Evolutionary conservation across 257 asterid species (phyloP).

Genomic region (Cruciata laevipes): DNA sequence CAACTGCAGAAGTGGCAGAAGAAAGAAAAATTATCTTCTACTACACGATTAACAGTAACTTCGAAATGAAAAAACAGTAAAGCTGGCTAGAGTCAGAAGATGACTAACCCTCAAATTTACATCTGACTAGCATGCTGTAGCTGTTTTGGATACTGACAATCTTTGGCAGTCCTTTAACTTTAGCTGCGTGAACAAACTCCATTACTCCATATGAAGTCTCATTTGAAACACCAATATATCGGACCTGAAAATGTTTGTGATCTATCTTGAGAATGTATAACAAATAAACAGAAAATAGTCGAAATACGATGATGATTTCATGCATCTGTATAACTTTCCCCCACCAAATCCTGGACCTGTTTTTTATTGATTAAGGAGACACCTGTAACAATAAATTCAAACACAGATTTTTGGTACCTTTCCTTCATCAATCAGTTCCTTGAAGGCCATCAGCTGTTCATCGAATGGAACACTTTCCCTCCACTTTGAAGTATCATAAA

Average conservation of each 20-base stretch:
- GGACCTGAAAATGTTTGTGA: slow-evolving; percentile 45
- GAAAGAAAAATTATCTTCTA: background rate
- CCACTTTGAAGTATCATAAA: slow-evolving; percentile 75
- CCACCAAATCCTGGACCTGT: background rate
- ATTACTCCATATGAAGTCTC: slow-evolving; percentile 93
- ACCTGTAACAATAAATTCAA: background rate
- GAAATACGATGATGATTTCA: background rate
- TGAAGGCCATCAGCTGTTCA: slow-evolving; percentile 80
- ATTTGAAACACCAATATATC: slow-evolving; percentile 88
- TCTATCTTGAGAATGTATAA: background rate
- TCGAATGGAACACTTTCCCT: slow-evolving; percentile 62
- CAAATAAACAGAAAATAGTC: background rate
- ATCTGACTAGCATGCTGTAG: slow-evolving; percentile 78
- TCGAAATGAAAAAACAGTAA: background rate
- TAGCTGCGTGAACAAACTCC: slow-evolving; percentile 91
- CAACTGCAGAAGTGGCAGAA: slow-evolving; percentile 44
- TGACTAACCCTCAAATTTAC: slow-evolving; percentile 72
- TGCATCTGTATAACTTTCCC: background rate
- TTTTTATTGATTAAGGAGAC: background rate
- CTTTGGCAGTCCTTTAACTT: slow-evolving; percentile 79
- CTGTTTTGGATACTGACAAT: slow-evolving; percentile 84
- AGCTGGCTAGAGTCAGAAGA: slow-evolving; percentile 1
- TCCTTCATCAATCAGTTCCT: slow-evolving; percentile 80
- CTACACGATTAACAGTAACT: background rate
- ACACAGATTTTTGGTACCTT: slow-evolving; percentile 38